These are phyloP conservation scores for Globisporangium canariense DNA, from an alignment of 352 stramenopile genomes.

Conservation along the genomic window DNA sequence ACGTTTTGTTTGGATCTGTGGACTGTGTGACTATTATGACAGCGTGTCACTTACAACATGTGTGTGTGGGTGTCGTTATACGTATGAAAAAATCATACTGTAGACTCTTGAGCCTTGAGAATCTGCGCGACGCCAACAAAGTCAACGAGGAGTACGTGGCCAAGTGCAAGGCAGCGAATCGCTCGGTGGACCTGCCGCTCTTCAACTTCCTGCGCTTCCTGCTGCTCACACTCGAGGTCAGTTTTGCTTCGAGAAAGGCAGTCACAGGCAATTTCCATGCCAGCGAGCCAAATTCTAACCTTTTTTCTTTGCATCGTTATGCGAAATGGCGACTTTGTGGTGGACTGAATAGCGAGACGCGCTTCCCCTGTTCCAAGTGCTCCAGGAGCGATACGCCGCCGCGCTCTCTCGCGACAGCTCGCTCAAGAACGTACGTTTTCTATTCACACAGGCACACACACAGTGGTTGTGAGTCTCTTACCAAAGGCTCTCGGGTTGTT, in stretches of 20 bases:
- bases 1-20: slow-evolving; percentile 20
- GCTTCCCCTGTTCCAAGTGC: slow-evolving; percentile 82
- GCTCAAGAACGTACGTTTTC: slow-evolving; percentile 69
- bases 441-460: neutral
- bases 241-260: neutral
- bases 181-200: slow-evolving; percentile 62
- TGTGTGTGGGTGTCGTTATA: neutral
- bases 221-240: slow-evolving; percentile 80
- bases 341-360: slow-evolving; percentile 56
- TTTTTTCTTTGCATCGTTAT: neutral
- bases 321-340: neutral
- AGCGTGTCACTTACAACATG: neutral
- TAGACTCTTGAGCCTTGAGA: slow-evolving; percentile 79
- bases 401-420: slow-evolving; percentile 71
- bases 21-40: neutral
- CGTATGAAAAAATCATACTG: neutral
- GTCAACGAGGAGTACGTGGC: slow-evolving; percentile 68
- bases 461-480: neutral
- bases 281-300: neutral
- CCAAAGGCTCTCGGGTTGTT: neutral
- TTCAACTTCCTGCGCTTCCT: slow-evolving; percentile 85
- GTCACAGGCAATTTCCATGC: neutral
- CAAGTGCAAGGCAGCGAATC: slow-evolving; percentile 37
- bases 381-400: slow-evolving; percentile 77
- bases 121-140: slow-evolving; percentile 82